A percentile compares a stretch with the other conserved stretches of the same genome.
Conservation (phyloP, 2,329 filamentous ascomycete genomes). For the Fusarium goolgardi region DNA sequence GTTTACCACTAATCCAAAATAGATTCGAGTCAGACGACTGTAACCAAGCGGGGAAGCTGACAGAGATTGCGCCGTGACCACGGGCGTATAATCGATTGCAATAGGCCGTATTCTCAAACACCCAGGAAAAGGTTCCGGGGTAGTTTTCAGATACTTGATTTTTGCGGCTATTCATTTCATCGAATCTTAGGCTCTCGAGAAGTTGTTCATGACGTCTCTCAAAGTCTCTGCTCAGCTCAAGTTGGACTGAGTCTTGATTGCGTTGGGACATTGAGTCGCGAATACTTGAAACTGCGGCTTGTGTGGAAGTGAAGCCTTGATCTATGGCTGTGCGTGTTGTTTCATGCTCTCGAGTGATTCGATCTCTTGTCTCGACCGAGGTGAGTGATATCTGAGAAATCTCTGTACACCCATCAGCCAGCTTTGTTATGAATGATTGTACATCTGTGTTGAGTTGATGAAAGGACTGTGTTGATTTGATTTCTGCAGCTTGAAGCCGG, state of each 20-base stretch:
- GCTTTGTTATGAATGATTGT: neutral
- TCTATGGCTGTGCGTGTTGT: neutral
- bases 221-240: accelerated
- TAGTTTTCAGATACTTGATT: neutral
- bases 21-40: neutral
- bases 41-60: neutral
- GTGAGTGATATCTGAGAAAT: accelerated
- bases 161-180: neutral
- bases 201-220: accelerated
- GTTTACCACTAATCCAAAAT: conserved; percentile 4
- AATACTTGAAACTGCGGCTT: accelerated
- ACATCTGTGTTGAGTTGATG: neutral
- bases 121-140: neutral
- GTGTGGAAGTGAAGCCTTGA: accelerated
- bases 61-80: no score
- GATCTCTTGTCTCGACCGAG: accelerated
- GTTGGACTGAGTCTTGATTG: neutral
- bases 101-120: neutral
- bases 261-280: accelerated
- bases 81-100: no score
- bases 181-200: accelerated
- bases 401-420: accelerated
- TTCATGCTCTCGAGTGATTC: neutral
- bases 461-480: accelerated
- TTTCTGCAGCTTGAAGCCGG: neutral